Evolutionary conservation across 1,284 basidiomycete species (phyloP).

Genomic region (Puccinia triticina): DNA sequence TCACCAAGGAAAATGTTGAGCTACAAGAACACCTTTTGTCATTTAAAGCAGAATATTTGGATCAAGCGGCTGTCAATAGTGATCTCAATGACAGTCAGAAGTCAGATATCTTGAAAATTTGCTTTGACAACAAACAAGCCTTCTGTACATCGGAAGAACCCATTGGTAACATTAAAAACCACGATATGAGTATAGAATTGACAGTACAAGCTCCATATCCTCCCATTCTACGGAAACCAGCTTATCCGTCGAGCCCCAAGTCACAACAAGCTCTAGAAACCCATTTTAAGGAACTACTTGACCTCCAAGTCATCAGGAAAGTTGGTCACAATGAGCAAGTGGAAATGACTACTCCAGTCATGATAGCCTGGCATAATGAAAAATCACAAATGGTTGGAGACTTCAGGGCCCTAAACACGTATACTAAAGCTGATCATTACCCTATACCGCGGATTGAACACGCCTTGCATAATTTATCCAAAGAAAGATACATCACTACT

Average conservation of each 20-base stretch:
- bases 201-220: background rate
- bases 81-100: background rate
- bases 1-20: background rate
- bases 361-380: background rate
- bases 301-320: background rate
- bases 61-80: background rate
- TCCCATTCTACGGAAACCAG: background rate
- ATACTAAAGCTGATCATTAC: background rate
- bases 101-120: background rate
- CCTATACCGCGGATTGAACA: background rate
- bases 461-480: background rate
- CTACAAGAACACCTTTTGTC: background rate
- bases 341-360: background rate
- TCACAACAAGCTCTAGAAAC: background rate
- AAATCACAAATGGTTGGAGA: background rate
- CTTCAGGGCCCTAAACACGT: background rate
- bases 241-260: background rate
- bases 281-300: background rate
- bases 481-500: background rate
- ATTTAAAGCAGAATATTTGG: background rate
- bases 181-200: background rate
- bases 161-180: background rate
- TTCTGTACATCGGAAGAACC: background rate
- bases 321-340: conserved; percentile 6
- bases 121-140: background rate